A percentile compares a stretch with the other conserved stretches of the same genome.
These are phyloP conservation scores for Yarrowia sp. DNA, from an alignment of 805 yeast species.

Conservation along the genomic window DNA sequence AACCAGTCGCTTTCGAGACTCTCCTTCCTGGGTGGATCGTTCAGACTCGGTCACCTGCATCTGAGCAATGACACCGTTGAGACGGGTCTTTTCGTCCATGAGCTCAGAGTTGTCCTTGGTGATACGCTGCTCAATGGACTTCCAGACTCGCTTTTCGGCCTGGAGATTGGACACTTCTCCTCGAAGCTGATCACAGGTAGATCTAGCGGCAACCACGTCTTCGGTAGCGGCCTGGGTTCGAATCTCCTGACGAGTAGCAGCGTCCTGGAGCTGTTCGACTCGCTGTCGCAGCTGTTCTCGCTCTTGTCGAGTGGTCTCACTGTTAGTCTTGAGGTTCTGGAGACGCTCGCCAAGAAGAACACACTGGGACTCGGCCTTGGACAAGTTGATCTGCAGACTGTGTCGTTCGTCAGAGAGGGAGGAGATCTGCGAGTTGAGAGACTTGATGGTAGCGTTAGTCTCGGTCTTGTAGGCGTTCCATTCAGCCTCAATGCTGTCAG, in stretches of 20 bases:
- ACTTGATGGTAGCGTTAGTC: slow-evolving; percentile 54
- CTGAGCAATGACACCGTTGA: slow-evolving; percentile 64
- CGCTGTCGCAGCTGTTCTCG: slow-evolving; percentile 55
- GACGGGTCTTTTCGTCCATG: slow-evolving; percentile 63
- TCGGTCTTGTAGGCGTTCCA: slow-evolving; percentile 55
- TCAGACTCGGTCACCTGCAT: slow-evolving; percentile 69
- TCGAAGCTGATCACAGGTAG: slow-evolving; percentile 55
- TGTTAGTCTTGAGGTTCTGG: slow-evolving; percentile 53
- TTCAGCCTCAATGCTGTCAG: slow-evolving; percentile 47
- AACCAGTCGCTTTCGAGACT: slow-evolving; percentile 58
- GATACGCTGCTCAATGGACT: slow-evolving; percentile 58
- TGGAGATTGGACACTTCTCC: slow-evolving; percentile 57
- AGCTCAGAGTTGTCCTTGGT: slow-evolving; percentile 60
- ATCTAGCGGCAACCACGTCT: slow-evolving; percentile 62
- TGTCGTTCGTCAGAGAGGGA: slow-evolving; percentile 54
- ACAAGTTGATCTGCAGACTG: slow-evolving; percentile 57
- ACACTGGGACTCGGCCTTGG: slow-evolving; percentile 62
- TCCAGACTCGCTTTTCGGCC: slow-evolving; percentile 63
- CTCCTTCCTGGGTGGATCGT: slow-evolving; percentile 60
- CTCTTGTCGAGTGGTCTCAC: slow-evolving; percentile 56
- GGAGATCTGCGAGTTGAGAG: slow-evolving; percentile 58
- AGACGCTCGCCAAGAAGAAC: slow-evolving; percentile 62
- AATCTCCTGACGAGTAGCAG: slow-evolving; percentile 57
- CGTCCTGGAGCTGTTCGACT: slow-evolving; percentile 54
- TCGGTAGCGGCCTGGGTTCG: slow-evolving; percentile 58